Base-by-base conservation (phyloP, 139 green algal species). In the Chlamydomonas applanata region DNA sequence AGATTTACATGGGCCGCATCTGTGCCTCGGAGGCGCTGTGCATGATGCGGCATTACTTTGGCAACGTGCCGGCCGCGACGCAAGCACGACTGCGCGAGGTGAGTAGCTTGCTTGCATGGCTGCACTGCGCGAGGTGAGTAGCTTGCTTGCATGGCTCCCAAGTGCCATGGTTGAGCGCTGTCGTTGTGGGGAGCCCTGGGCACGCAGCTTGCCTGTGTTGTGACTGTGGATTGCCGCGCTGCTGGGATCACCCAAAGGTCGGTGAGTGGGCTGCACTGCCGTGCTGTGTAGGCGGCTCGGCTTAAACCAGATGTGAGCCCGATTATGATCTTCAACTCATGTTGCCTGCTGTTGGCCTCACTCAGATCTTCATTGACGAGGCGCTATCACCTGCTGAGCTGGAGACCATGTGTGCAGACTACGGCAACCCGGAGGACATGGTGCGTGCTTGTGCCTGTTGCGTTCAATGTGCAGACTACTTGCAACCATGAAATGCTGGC, bases 1-100 rank as follows among this genome's bases (percentile, higher is more conserved):
- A 81, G 74, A 82, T 90, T 27, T 90, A 86, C 79, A 80, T 90
- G 73, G 82, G 82, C 9, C 66, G 76, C 46, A 71, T 87, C 24
- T 72, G 63, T 11, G 3, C 67, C 16, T 34, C 33, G 0, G 69
- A 90, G 73, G 83, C 83, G 7, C 49, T 86, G 30, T 29, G 40
- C 16, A 85, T 90, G 80, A 69, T 85, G 36, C 5, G 40, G 0
- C 86, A 87, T 70, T 89, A 88, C 80, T 90, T 86, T 71, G 78
- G 73, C 0, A 17, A 54, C 4, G 2, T 76, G 11, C 14, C 30
- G 49, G 1, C 27, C 0, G n/a, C 24, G 3, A 53, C 73, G 46
- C 36, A 79, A 59, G n/a, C 44, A 24, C 25, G 57, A 59, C 36
- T 40, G 29, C 27, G 40, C n/a, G 32, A 57, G 68, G 53, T 54